phyloP scores from a whole-genome alignment of 2,329 filamentous ascomycete species.

The Phialophora expanda region DNA sequence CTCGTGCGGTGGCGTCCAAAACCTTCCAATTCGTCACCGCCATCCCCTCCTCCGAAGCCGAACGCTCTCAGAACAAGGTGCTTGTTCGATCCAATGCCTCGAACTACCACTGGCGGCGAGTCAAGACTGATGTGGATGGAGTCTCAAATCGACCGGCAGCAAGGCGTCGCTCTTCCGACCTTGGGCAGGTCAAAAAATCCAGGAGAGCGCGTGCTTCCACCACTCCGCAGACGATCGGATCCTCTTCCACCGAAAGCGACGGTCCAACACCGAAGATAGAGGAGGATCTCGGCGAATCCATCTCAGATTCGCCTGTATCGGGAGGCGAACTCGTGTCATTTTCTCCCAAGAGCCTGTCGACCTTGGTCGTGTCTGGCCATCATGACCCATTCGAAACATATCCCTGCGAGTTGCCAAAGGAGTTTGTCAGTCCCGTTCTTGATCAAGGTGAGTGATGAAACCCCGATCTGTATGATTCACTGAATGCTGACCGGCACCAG shows the following conservation, averaged over 20 bases:
- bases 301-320: not conserved
- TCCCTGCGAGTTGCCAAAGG: conserved; percentile 30
- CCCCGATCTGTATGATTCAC: not conserved
- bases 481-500: conserved; percentile 7
- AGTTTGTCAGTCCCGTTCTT: conserved; percentile 31
- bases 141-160: conserved; percentile 9
- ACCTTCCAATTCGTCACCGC: conserved; percentile 37
- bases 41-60: conserved; percentile 32
- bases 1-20: conserved; percentile 15
- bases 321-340: conserved; percentile 10
- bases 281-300: conserved; percentile 10
- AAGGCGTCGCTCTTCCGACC: conserved; percentile 21
- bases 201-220: conserved; percentile 19
- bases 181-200: conserved; percentile 10
- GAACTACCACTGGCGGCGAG: conserved; percentile 41
- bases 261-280: conserved; percentile 24
- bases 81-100: conserved; percentile 41
- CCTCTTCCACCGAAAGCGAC: conserved; percentile 25
- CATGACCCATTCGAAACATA: conserved; percentile 32
- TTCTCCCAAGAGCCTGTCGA: conserved; percentile 18
- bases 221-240: conserved; percentile 16
- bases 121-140: conserved; percentile 23
- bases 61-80: conserved; percentile 36
- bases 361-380: conserved; percentile 24
- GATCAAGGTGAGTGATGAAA: conserved; percentile 26